Base-by-base conservation (phyloP, 306 rosid species). In the Nissolia schottii region DNA sequence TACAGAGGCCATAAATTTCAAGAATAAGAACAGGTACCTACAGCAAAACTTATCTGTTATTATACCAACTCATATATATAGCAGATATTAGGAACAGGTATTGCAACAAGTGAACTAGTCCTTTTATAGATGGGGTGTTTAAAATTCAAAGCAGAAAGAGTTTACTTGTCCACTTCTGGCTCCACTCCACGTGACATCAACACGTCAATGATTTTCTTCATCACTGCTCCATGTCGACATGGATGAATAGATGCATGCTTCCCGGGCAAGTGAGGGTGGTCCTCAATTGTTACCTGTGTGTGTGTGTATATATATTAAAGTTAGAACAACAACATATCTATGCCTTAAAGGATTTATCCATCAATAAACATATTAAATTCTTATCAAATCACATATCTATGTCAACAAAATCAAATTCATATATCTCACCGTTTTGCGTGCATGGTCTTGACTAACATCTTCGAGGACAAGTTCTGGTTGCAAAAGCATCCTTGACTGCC, bases 181-280 rank as follows among this genome's bases (percentile, higher is more conserved):
- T 93, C 98, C 51, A 93, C 99, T 14, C 97, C 97, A 16, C 91
- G 96, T 14, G 97, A 91, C 96, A 94, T 87, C 56, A 91, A 78
- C 49, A 93, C 98, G 79, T 93, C 97, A 40, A 93, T 91, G 65
- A 93, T 93, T 77, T 93, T 93, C 84, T 93, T 93, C 98, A 93
- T 93, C 69, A 93, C 97, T 14, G 98, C 94, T 54, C 98, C 98
- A 77, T 93, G 98, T 67, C 86, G 80, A 71, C 99, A 94, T 64
- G 99, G 97, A 86, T 94, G 99, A 41, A 91, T 88, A 59, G 98
- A 93, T 56, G 99, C 97, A 81, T 91, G 99, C 83, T 94, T 94
- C 73, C 99, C 95, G 57, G 95, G 91, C 79, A 89, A 75, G 85
- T 89, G 99, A 49, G 97, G 97, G 78, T 94, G 99, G 71, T 91